Evolutionary conservation across 2,329 filamentous ascomycete genomes (phyloP).

Genomic region (Teratosphaeriaceae sp.): DNA sequence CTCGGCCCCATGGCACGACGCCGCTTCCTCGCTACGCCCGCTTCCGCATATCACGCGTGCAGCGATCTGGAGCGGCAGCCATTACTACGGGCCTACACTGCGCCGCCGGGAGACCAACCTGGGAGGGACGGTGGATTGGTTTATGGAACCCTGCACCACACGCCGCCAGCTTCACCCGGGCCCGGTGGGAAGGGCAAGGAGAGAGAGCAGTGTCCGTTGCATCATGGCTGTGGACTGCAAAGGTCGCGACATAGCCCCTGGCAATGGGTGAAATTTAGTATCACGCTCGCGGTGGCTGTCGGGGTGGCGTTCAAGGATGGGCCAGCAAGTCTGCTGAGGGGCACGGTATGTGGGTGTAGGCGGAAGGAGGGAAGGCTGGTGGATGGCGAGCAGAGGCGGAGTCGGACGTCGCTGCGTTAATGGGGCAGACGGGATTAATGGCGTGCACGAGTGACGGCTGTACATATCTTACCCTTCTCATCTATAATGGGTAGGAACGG

Average conservation of each 20-base stretch:
- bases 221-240: no score
- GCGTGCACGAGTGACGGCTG: no score
- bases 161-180: conserved; percentile 8
- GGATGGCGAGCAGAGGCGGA: not conserved
- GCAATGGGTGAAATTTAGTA: conserved; percentile 43
- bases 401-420: not conserved
- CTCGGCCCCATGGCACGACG: conserved; percentile 31
- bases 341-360: conserved; percentile 2
- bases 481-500: no score
- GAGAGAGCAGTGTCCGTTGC: conserved; percentile 18
- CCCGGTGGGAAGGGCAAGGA: conserved; percentile 10
- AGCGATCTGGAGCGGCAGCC: conserved; percentile 7
- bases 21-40: conserved; percentile 16
- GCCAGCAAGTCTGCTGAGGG: conserved; percentile 33
- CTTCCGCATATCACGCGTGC: not conserved
- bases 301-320: conserved; percentile 43
- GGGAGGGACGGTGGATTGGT: conserved; percentile 10
- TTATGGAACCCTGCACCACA: conserved; percentile 19
- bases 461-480: not conserved
- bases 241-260: conserved; percentile 21
- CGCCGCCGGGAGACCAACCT: not conserved
- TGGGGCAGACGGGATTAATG: no score
- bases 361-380: not conserved
- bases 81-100: conserved; percentile 7
- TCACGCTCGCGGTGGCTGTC: conserved; percentile 42